phyloP scores from a whole-genome alignment of 2,329 filamentous ascomycete species.

The Aspergillus arachidicola region DNA sequence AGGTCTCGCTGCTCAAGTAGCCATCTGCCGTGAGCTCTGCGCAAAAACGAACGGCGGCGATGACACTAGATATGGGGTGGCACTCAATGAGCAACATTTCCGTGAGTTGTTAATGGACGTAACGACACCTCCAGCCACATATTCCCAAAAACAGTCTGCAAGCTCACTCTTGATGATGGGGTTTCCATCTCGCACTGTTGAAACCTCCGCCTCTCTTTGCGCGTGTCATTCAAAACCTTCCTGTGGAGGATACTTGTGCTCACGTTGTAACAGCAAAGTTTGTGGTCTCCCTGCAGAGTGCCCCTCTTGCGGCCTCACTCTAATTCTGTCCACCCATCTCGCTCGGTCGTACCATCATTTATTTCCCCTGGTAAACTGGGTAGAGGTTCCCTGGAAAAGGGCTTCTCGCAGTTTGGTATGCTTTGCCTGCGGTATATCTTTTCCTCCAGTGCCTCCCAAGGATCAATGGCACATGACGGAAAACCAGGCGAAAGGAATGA shows the following conservation, averaged over 20 bases:
- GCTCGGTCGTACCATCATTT: conserved; percentile 92
- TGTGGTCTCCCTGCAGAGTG: conserved; percentile 89
- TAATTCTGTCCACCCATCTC: conserved; percentile 91
- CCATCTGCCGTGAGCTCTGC: conserved; percentile 88
- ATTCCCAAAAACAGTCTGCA: conserved; percentile 56
- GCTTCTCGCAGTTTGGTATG: conserved; percentile 68
- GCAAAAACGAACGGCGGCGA: conserved; percentile 83
- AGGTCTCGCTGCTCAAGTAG: conserved; percentile 86
- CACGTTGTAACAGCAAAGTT: conserved; percentile 83
- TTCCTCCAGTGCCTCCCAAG: conserved; percentile 58
- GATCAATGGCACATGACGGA: conserved; percentile 39
- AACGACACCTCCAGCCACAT: conserved; percentile 85
- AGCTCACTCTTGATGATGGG: conserved; percentile 88
- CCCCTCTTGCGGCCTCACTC: conserved; percentile 84
- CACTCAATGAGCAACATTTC: conserved; percentile 84
- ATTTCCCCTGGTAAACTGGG: conserved; percentile 88
- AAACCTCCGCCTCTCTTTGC: conserved; percentile 73
- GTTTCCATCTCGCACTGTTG: conserved; percentile 84
- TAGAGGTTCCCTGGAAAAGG: conserved; percentile 80
- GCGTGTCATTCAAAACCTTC: conserved; percentile 85
- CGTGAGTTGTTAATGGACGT: conserved; percentile 83
- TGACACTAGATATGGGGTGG: conserved; percentile 72
- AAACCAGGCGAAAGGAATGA: conserved; percentile 64
- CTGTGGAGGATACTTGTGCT: conserved; percentile 86
- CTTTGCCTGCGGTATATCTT: conserved; percentile 74